phyloP scores from a whole-genome alignment of 2,329 filamentous ascomycete species.

The Xylariomycetidae sp. region DNA sequence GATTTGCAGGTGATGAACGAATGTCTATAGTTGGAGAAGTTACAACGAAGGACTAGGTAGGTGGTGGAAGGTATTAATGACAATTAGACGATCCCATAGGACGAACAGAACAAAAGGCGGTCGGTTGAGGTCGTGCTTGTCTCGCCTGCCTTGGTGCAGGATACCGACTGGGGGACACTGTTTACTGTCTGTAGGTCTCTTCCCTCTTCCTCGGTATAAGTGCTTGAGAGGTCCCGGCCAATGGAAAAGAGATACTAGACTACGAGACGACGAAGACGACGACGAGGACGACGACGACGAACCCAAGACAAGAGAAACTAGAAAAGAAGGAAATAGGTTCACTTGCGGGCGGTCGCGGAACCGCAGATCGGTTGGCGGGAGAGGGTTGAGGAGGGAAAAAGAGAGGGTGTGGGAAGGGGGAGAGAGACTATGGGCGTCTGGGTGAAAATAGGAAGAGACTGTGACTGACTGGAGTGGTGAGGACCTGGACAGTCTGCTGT shows the following conservation, averaged over 20 bases:
- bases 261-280: too few species aligned
- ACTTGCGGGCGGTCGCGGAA: too few species aligned
- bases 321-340: constrained; percentile 16
- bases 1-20: constrained; percentile 21
- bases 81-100: constrained; percentile 10
- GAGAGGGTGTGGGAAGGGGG: constrained; percentile 14
- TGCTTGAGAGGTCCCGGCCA: constrained; percentile 8
- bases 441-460: constrained; percentile 6
- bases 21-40: constrained; percentile 27
- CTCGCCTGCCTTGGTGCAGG: constrained; percentile 9
- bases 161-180: constrained; percentile 6
- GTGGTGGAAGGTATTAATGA: constrained; percentile 11
- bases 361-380: constrained; percentile 17
- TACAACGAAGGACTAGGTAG: constrained; percentile 8
- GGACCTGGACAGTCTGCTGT: constrained; percentile 1
- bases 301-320: constrained; percentile 16
- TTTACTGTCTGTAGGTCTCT: too few species aligned
- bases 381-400: too few species aligned
- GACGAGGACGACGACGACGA: too few species aligned
- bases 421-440: too few species aligned
- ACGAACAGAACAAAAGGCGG: constrained; percentile 5
- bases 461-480: constrained; percentile 1
- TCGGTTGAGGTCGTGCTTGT: constrained; percentile 14
- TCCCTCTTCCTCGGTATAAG: too few species aligned
- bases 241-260: constrained; percentile 13